These are phyloP conservation scores for Glaciozyma antarctica DNA, from an alignment of 768 basidiomycete species.

Conservation along the genomic window DNA sequence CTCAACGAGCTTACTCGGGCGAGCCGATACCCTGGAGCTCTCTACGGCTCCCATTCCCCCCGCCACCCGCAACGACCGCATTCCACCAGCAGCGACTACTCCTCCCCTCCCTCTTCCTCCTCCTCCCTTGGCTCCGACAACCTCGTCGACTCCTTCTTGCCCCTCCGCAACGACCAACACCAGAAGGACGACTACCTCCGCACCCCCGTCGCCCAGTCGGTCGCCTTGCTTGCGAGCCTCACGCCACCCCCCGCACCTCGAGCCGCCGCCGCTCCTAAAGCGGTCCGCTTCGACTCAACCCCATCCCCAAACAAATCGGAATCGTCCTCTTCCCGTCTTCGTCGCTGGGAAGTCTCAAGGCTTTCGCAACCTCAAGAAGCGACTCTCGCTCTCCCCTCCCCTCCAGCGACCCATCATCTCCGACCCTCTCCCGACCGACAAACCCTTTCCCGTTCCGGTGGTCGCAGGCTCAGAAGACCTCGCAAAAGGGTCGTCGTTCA, in stretches of 20 bases:
- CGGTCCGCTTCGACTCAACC: not conserved
- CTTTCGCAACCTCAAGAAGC: not conserved
- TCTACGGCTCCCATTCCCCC: too few relatives aligned
- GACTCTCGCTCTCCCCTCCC: not conserved
- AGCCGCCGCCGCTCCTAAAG: not conserved
- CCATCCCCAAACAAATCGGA: too few relatives aligned
- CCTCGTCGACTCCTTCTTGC: slow-evolving; percentile 8
- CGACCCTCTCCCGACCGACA: not conserved
- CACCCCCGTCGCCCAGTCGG: too few relatives aligned
- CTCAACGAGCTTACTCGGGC: too few relatives aligned
- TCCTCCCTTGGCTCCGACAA: slow-evolving; percentile 4
- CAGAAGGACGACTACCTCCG: too few relatives aligned
- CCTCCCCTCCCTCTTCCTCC: not conserved
- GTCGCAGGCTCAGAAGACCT: not conserved
- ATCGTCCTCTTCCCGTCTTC: not conserved
- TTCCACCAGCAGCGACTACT: slow-evolving; percentile 11
- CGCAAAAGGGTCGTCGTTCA: not conserved
- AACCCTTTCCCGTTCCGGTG: not conserved
- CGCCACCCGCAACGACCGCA: not conserved
- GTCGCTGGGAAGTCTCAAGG: not conserved
- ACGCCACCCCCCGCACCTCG: not conserved
- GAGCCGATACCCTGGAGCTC: too few relatives aligned
- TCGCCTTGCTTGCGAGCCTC: not conserved
- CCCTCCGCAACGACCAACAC: too few relatives aligned
- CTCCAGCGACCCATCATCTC: too few relatives aligned